Evolutionary conservation across 2,329 filamentous ascomycete genomes (phyloP), one percentile per base, ranked within the genome.

Genomic region (Paracoccidioides lutzii): DNA sequence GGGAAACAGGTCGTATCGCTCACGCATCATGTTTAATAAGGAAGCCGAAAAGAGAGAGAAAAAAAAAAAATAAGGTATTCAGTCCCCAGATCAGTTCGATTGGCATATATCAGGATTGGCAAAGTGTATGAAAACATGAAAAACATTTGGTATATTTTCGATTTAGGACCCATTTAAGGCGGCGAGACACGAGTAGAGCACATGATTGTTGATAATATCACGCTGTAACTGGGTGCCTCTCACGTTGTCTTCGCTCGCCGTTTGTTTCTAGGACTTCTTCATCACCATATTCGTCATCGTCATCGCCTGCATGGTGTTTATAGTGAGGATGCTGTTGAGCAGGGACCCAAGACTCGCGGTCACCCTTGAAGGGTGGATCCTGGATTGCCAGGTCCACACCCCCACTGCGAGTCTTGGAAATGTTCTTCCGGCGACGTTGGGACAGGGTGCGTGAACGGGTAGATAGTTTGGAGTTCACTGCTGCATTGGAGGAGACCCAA

Each of bases 401-500:
- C 65, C 91, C 87, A 33, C 75, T 76, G 58, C 82, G 80, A 60
- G 81, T 79, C 66, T 75, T 75, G 58, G 79, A 80, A 66, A 86
- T 81, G 69, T 85, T 85, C 69, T 85, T 84, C 58, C 85, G 82
- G 62, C 89, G 85, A 63, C 90, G 85, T 71, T 90, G 88, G 48
- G 88, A 95, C 40, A 97, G 81, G 14, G 85, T 94, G 63, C 90
- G 88, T 43, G 91, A 83, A 58, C 93, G 88, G 15, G 84, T 87
- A 4, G 89, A 95, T 51, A 98, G 82, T 71, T 88, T 90, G 61
- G 90, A 85, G 56, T 81, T 86, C 63, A 98, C 90, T 48, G 88
- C 85, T 5, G 93, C 91, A 67, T 94, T 93, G 66, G 89, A 85
- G 57, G 83, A 81, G 42, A 97, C 90, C 93, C 93, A 98, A 78